phyloP scores from a whole-genome alignment of 768 basidiomycete species.

The Galerina sulciceps region DNA sequence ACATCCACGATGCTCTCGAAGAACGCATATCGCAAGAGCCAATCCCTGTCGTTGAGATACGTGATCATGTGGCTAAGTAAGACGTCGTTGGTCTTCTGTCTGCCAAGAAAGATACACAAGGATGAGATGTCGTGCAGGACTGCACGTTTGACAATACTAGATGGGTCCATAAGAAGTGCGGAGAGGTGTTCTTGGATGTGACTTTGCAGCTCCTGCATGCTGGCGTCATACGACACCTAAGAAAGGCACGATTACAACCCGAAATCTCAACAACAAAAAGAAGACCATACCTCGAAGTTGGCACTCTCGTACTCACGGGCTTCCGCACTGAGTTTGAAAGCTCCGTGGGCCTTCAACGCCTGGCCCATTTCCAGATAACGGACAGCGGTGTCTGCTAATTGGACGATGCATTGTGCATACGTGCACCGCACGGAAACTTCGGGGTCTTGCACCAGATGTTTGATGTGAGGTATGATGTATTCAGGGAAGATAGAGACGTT shows the following conservation, averaged over 20 bases:
- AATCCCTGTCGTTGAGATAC: constrained; percentile 82
- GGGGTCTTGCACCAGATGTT: constrained; percentile 79
- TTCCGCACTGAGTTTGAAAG: constrained; percentile 65
- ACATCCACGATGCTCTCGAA: constrained; percentile 97
- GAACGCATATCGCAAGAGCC: constrained; percentile 89
- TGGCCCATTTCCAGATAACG: constrained; percentile 94
- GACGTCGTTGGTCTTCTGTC: constrained; percentile 94
- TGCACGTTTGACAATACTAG: constrained; percentile 89
- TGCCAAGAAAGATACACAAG: constrained; percentile 91
- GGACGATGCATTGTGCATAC: constrained; percentile 84
- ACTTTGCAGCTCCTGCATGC: constrained; percentile 82
- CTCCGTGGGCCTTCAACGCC: constrained; percentile 83
- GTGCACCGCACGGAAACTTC: constrained; percentile 82
- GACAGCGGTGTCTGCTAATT: constrained; percentile 84
- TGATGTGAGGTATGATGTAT: constrained; percentile 92
- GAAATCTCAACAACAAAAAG: neutral
- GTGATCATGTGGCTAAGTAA: constrained; percentile 89
- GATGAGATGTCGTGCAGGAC: constrained; percentile 86
- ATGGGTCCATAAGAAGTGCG: constrained; percentile 85
- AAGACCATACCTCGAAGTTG: constrained; percentile 70
- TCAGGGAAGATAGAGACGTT: constrained; percentile 89
- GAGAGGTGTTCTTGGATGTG: constrained; percentile 88
- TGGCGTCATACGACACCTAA: constrained; percentile 90
- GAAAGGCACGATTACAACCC: neutral
- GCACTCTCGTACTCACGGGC: constrained; percentile 76